Evolutionary conservation across 2,329 filamentous ascomycete species (phyloP).

Genomic region (Hortaea werneckii): DNA sequence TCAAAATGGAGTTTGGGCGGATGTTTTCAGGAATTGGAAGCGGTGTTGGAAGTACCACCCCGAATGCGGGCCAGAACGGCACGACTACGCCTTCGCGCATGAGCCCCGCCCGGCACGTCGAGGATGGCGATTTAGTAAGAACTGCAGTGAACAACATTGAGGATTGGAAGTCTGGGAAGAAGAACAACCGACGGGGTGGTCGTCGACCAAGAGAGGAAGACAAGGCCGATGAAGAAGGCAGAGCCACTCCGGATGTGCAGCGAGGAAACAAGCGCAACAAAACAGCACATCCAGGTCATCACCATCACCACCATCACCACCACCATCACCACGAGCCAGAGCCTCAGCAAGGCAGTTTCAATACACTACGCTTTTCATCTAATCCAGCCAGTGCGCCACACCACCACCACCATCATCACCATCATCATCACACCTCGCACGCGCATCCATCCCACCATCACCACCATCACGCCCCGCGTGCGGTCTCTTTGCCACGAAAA

Average conservation of each 20-base stretch:
- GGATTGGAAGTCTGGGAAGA: conserved; percentile 27
- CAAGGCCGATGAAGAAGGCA: conserved; percentile 39
- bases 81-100: conserved; percentile 42
- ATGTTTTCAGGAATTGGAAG: conserved; percentile 91
- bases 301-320: conserved; percentile 39
- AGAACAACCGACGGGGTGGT: conserved; percentile 44
- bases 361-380: conserved; percentile 22
- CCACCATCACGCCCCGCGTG: conserved; percentile 25
- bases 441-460: conserved; percentile 27
- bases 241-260: conserved; percentile 25
- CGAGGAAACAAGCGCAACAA: conserved; percentile 59
- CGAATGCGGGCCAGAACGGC: conserved; percentile 38
- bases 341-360: conserved; percentile 20
- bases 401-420: conserved; percentile 24
- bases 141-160: conserved; percentile 23
- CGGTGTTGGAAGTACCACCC: conserved; percentile 48
- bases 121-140: conserved; percentile 18
- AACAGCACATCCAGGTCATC: conserved; percentile 46
- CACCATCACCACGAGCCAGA: conserved; percentile 23
- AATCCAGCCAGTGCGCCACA: conserved; percentile 17
- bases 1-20: conserved; percentile 88
- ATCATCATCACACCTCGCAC: conserved; percentile 29
- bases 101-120: conserved; percentile 20
- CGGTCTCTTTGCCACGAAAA: conserved; percentile 41
- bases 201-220: conserved; percentile 72